Percentiles rank a stretch among this genome's conserved stretches.
phyloP scores from a whole-genome alignment of 2,329 filamentous ascomycete species.

The Colletotrichum brevisporum region DNA sequence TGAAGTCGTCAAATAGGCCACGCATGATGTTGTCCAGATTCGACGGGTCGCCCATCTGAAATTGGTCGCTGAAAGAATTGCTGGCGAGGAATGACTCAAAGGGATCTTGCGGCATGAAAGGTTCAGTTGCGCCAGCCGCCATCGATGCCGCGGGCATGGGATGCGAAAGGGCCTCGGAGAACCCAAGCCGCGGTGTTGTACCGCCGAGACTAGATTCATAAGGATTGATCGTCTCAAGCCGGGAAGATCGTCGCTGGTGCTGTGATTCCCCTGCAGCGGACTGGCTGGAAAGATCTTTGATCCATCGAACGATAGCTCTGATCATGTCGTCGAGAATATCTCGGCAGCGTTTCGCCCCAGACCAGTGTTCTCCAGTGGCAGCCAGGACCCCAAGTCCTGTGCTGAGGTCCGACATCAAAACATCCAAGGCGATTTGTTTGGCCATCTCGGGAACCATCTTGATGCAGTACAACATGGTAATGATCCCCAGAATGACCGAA shows the following conservation, averaged over 20 bases:
- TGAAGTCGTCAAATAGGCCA: conserved; percentile 54
- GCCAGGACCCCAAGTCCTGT: conserved; percentile 62
- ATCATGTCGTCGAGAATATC: conserved; percentile 60
- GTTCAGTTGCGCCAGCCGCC: neutral
- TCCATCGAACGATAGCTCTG: conserved; percentile 48
- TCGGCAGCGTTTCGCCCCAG: conserved; percentile 61
- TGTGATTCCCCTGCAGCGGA: neutral
- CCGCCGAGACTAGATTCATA: conserved; percentile 11
- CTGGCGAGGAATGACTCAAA: conserved; percentile 46
- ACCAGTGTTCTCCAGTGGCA: conserved; percentile 66
- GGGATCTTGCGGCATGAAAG: conserved; percentile 27
- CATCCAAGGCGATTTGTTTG: conserved; percentile 45
- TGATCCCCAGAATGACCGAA: conserved; percentile 60
- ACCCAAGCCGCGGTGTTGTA: neutral
- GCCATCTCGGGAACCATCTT: conserved; percentile 60
- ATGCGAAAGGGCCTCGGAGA: conserved; percentile 8
- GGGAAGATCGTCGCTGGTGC: conserved; percentile 13
- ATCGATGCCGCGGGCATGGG: neutral
- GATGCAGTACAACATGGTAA: conserved; percentile 66
- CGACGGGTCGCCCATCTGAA: conserved; percentile 46
- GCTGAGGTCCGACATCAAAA: conserved; percentile 57
- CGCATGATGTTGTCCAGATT: conserved; percentile 52
- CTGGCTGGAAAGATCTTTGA: conserved; percentile 39
- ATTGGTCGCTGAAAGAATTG: conserved; percentile 48
- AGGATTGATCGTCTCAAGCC: conserved; percentile 12